Percentiles rank a stretch among this genome's conserved stretches.
Evolutionary conservation across 441 rosid species (phyloP).

Genomic region (California macrophylla): DNA sequence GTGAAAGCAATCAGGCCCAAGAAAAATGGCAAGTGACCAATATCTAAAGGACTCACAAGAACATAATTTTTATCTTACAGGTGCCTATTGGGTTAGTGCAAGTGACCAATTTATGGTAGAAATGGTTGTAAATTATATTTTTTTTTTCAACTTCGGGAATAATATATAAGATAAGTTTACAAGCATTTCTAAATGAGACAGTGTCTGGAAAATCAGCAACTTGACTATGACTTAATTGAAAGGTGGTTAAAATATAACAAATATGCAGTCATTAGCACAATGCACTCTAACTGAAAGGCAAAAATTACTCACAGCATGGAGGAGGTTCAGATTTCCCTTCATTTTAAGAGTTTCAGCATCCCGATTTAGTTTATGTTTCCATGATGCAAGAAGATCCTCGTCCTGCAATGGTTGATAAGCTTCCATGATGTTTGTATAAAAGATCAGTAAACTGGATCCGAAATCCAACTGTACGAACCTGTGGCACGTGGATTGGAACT

Average conservation of each 20-base stretch:
- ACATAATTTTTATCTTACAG: background rate
- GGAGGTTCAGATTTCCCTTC: slow-evolving; percentile 57
- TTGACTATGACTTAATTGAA: background rate
- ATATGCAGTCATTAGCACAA: background rate
- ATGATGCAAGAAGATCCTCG: slow-evolving; percentile 73
- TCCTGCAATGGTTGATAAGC: slow-evolving; percentile 43
- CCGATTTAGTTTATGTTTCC: slow-evolving; percentile 91
- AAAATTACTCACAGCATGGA: slow-evolving; percentile 55
- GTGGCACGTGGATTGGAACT: slow-evolving; percentile 89
- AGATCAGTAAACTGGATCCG: slow-evolving; percentile 5
- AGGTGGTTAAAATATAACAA: background rate
- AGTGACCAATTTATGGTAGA: background rate
- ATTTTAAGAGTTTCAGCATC: slow-evolving; percentile 83
- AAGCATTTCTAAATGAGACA: background rate
- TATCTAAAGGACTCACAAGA: background rate
- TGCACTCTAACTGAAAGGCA: background rate
- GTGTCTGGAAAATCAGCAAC: background rate
- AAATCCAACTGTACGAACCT: slow-evolving; percentile 35
- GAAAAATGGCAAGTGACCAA: background rate
- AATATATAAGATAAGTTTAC: background rate
- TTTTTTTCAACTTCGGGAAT: background rate
- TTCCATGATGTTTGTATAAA: background rate
- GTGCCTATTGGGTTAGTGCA: background rate
- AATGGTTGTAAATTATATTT: background rate
- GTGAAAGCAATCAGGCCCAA: background rate